These are phyloP conservation scores for Thelonectria olida DNA, from an alignment of 2,329 filamentous ascomycete species.

Conservation along the genomic window DNA sequence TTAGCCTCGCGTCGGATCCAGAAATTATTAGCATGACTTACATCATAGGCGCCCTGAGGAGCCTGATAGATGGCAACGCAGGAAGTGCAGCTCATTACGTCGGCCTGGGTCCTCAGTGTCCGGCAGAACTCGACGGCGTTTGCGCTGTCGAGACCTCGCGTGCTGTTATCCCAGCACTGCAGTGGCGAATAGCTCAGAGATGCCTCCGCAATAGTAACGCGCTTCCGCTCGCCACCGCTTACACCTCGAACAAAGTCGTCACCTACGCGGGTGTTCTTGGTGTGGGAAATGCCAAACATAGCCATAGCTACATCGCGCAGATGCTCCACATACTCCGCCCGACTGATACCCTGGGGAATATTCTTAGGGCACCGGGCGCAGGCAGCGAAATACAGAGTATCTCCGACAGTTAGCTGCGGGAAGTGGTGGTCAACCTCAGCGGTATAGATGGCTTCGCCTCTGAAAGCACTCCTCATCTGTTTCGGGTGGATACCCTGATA, in stretches of 20 bases:
- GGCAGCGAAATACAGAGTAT: constrained; percentile 79
- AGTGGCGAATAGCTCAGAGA: constrained; percentile 50
- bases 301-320: constrained; percentile 75
- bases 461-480: constrained; percentile 77
- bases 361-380: constrained; percentile 69
- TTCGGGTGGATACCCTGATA: constrained; percentile 70
- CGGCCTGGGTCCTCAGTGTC: constrained; percentile 66
- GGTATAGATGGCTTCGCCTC: constrained; percentile 84
- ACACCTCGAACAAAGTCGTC: constrained; percentile 73
- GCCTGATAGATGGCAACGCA: constrained; percentile 73
- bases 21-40: constrained; percentile 31
- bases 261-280: constrained; percentile 73
- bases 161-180: constrained; percentile 78
- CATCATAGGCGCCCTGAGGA: constrained; percentile 46
- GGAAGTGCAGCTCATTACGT: constrained; percentile 66
- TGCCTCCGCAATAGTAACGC: constrained; percentile 49
- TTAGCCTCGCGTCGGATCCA: background rate
- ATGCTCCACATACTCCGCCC: constrained; percentile 63
- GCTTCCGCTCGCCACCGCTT: constrained; percentile 60
- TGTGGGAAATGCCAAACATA: constrained; percentile 75
- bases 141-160: constrained; percentile 70
- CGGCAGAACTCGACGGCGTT: constrained; percentile 74
- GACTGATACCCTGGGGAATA: constrained; percentile 64
- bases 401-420: constrained; percentile 75
- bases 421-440: constrained; percentile 84